Evolutionary conservation across 768 basidiomycete species (phyloP), one percentile per base, ranked within the genome.

Genomic region (Podaxis carcinomalis): DNA sequence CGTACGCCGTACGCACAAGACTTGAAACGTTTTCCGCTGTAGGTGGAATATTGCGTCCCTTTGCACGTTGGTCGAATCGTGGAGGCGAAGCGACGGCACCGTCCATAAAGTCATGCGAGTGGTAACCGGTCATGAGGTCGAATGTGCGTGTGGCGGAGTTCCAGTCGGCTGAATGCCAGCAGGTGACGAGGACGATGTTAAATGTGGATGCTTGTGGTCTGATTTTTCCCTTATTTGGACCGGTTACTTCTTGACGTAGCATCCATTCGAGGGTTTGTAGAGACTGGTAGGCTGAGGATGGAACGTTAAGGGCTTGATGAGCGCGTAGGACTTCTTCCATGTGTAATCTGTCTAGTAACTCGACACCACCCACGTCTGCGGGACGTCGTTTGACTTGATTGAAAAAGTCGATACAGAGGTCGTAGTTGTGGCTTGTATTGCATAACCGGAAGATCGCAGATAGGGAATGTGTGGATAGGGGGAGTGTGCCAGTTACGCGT

Each of bases 41-140:
- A 16, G 84, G 83, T 14, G 69, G 57, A 49, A 86, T 62, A 62
- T 76, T 79, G 62, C 77, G 74, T 27, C 80, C 81, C 35, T 68
- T 57, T n/a, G 74, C 70, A 39, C 77, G 78, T 66, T 72, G 72
- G 62, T 80, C 78, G 10, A 77, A 66, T 59, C 69, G 73, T 7
- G 82, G 84, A n/a, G 53, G 47, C 44, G 61, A 39, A 13, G 66
- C 62, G 2, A 76, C 73, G 4, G 79, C 69, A 4, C 78, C 81
- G 42, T 83, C 81, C 73, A 78, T 78, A 62, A 86, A 85, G 52
- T 83, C 83, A 57, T 81, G 78, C 1, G 71, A 66, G 62, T 79
- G 80, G 65, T 82, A 84, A 5, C 90, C 90, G 3, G 88, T 88
- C 85, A 92, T 88, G 64, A 90, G 74, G 63, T 89, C 83, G 69